A percentile compares a stretch with the other conserved stretches of the same genome.
These are phyloP conservation scores for Lactuca sativa DNA, from an alignment of 129 eudicot genomes.

Conservation along the genomic window DNA sequence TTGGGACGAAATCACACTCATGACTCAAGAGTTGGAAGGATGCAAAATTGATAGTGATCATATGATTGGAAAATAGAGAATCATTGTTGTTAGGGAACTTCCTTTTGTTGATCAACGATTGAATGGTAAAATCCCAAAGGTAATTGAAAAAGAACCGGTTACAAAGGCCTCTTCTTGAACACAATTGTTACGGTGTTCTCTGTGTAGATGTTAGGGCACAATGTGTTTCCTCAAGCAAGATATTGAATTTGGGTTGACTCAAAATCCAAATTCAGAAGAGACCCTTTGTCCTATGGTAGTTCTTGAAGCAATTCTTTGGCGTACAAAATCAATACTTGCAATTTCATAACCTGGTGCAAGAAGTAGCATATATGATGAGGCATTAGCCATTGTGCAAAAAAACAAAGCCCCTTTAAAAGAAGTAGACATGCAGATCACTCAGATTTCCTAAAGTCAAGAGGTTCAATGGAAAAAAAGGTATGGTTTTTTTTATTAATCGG, in stretches of 20 bases:
- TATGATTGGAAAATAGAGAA: slow-evolving; percentile 85
- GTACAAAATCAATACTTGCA: slow-evolving; percentile 70
- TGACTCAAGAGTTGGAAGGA: slow-evolving; percentile 67
- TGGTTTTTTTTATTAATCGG: slow-evolving; percentile 9
- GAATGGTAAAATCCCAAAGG: slow-evolving; percentile 98
- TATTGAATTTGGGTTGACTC: slow-evolving; percentile 99
- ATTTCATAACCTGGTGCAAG: slow-evolving; percentile 98
- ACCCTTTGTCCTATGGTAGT: slow-evolving; percentile 86
- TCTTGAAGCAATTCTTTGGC: slow-evolving; percentile 89
- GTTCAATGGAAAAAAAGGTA: slow-evolving; percentile 87
- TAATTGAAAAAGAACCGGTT: slow-evolving; percentile 4
- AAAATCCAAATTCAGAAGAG: slow-evolving; percentile 91
- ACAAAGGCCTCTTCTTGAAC: too few relatives aligned
- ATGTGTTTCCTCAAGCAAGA: slow-evolving; percentile 77
- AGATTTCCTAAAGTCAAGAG: slow-evolving; percentile 92
- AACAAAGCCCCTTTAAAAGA: slow-evolving; percentile 93
- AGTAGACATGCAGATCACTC: slow-evolving; percentile 76
- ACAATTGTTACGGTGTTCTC: not conserved
- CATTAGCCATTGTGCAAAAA: slow-evolving; percentile 89
- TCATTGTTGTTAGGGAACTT: slow-evolving; percentile 67
- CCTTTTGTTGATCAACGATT: slow-evolving; percentile 90
- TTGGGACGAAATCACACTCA: slow-evolving; percentile 93
- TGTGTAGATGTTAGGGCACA: slow-evolving; percentile 85
- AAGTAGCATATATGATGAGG: slow-evolving; percentile 94
- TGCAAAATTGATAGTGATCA: slow-evolving; percentile 46